Evolutionary conservation across 2,329 filamentous ascomycete species (phyloP), one percentile per base, ranked within the genome.

Genomic region (Pseudogymnoascus pannorum): DNA sequence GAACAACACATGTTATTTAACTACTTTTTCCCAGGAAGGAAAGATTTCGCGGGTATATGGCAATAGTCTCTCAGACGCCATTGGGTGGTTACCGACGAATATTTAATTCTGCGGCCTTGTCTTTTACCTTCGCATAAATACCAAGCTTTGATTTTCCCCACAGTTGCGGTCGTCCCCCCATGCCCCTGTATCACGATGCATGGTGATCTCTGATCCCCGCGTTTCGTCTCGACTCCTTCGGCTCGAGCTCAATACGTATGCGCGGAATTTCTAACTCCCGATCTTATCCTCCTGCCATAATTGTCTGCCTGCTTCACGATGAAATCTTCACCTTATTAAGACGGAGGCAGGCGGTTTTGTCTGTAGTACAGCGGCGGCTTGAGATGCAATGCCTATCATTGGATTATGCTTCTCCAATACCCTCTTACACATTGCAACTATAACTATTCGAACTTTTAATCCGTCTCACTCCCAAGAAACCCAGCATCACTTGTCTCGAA

Each of bases 81-180:
- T 54, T 2, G 7, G 20, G n/a, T 48, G 22, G 20, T 48, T 48
- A 7, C 22, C 4, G 8, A 5, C 4, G 44, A 54, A 9, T 29
- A 6, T 54, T 54, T 54, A 54, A 54, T 54, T 54, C 24, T 29
- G 48, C 31, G 24, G 48, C 5, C 14, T 11, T 11, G n/a, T 54
- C 48, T 4, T 31, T 31, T 31, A n/a, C 24, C 14, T 16, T 9
- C 8, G 11, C 4, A 51, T 29, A 40, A 16, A 16, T 48, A 18
- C 48, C 26, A 54, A 54, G 48, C 48, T 54, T 54, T 51, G 24
- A 29, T 51, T 11, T 26, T 54, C 48, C 48, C n/a, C n/a, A 51
- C 8, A 54, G 48, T 31, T 54, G 48, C 31, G 48, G 4, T 29
- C 26, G 26, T 20, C n/a, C 31, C 11, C 26, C 48, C 48, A n/a